Conservation (phyloP, 106 monocot genomes). For the Phalaenopsis equestris region DNA sequence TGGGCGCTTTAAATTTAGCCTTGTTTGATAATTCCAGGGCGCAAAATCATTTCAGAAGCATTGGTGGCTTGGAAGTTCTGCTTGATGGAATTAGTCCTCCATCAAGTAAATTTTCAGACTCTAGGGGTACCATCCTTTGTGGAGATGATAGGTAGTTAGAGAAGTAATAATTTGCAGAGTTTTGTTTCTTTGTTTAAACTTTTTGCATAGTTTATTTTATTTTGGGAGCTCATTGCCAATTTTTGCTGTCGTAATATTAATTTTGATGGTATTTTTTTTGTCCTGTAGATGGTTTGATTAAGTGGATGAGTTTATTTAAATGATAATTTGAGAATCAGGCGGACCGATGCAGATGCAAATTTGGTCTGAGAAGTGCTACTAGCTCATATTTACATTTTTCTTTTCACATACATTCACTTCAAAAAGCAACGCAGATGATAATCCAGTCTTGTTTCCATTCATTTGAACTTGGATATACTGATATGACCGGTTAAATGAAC, state of each 20-base stretch:
- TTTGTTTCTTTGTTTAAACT: background rate
- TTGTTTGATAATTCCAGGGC: slow-evolving; percentile 69
- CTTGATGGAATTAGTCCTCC: slow-evolving; percentile 80
- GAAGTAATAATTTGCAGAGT: background rate
- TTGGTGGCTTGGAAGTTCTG: slow-evolving; percentile 94
- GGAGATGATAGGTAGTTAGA: slow-evolving; percentile 48
- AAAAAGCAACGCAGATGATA: background rate
- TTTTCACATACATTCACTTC: background rate
- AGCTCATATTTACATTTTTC: background rate
- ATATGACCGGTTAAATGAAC: background rate
- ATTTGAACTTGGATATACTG: background rate
- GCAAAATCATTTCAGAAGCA: slow-evolving; percentile 98
- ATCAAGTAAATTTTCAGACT: slow-evolving; percentile 64
- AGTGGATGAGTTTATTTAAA: background rate
- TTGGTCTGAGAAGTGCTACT: background rate
- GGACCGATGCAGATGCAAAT: background rate
- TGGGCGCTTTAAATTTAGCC: slow-evolving; percentile 55
- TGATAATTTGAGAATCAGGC: background rate
- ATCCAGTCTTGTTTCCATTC: background rate
- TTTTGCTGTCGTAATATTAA: background rate
- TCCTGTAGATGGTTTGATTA: background rate
- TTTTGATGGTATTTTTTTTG: background rate
- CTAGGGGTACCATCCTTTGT: slow-evolving; percentile 32
- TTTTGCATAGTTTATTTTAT: background rate
- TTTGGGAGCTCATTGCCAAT: background rate